phyloP scores from a whole-genome alignment of 1,139 yeast species.

The Geotrichum phurueaensis region DNA sequence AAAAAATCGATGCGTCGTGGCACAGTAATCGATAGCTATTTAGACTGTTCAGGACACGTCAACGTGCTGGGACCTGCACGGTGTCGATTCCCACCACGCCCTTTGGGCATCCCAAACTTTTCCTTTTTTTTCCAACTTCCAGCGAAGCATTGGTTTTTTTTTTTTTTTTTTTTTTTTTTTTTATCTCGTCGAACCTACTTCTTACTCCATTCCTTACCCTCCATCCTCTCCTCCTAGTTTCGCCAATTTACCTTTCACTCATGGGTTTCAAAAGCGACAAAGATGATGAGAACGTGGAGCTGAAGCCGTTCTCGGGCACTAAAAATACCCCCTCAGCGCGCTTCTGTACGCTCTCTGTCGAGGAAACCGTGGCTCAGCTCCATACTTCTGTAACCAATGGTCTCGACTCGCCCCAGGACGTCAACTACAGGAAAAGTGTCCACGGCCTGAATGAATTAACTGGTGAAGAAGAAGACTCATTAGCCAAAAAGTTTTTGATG shows the following conservation, averaged over 20 bases:
- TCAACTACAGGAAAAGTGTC: slow-evolving; percentile 58
- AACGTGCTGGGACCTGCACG: neutral
- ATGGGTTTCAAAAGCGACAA: slow-evolving; percentile 12
- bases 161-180: neutral
- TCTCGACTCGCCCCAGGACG: slow-evolving; percentile 60
- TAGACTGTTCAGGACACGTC: slow-evolving; percentile 10
- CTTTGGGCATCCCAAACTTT: neutral
- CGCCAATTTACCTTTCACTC: neutral
- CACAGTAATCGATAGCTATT: neutral
- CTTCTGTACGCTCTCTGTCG: slow-evolving; percentile 53
- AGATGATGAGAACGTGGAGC: slow-evolving; percentile 11
- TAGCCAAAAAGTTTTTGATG: slow-evolving; percentile 61
- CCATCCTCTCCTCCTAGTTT: neutral
- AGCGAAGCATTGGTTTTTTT: neutral
- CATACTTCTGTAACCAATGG: slow-evolving; percentile 59
- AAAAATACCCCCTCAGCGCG: slow-evolving; percentile 40
- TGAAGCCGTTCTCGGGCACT: slow-evolving; percentile 10
- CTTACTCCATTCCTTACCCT: neutral
- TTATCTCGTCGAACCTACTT: neutral
- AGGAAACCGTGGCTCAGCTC: slow-evolving; percentile 55
- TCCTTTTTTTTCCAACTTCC: neutral
- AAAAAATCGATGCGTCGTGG: neutral
- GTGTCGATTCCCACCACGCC: neutral
- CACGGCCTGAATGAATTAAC: slow-evolving; percentile 75
- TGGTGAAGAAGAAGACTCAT: slow-evolving; percentile 68